Conservation (phyloP, 2,329 filamentous ascomycete genomes). For the Cladosporium oxysporum region DNA sequence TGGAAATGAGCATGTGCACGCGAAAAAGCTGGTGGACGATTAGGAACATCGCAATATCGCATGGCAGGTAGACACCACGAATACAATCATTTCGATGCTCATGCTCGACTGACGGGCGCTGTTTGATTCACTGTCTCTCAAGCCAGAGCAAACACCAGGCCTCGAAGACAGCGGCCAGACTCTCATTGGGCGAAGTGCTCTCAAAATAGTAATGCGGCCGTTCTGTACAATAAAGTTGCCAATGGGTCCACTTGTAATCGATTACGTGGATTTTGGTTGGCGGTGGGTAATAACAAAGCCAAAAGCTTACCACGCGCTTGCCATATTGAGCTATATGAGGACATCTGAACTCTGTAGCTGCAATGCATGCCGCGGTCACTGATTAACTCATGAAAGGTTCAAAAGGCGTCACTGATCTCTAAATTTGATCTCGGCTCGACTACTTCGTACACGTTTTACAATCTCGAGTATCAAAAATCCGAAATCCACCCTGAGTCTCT, state of each 20-base stretch:
- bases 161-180: background rate
- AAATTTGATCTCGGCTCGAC: background rate
- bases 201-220: background rate
- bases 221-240: background rate
- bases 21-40: background rate
- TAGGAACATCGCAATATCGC: background rate
- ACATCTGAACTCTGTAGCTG: background rate
- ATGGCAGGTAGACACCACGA: background rate
- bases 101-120: background rate
- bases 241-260: background rate
- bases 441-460: background rate
- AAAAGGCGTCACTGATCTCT: background rate
- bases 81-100: background rate
- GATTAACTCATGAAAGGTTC: background rate
- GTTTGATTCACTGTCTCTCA: background rate
- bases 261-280: background rate
- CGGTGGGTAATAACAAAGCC: background rate
- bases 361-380: background rate
- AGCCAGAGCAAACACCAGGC: background rate
- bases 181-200: background rate
- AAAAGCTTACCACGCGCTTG: background rate
- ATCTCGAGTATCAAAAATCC: background rate
- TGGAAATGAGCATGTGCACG: slow-evolving; percentile 6
- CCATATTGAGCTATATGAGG: background rate
- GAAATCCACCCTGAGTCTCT: background rate